These are phyloP conservation scores for Agaricus blazei DNA, from an alignment of 768 basidiomycete species.

Conservation along the genomic window DNA sequence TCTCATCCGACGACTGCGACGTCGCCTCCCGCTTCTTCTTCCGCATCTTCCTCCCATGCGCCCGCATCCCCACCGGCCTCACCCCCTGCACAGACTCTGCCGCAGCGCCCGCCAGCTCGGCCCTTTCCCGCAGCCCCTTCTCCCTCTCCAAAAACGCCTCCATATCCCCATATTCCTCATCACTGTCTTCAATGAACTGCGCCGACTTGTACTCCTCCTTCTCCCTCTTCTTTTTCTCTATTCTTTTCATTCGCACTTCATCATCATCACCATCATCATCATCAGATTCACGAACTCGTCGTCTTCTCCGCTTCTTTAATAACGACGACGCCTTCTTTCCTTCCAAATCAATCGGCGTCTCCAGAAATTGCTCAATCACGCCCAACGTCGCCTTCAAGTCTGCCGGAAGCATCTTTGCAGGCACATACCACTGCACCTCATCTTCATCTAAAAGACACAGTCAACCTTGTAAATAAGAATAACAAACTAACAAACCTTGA, in stretches of 20 bases:
- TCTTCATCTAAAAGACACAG: slow-evolving; percentile 42
- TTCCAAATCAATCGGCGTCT: slow-evolving; percentile 72
- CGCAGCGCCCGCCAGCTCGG: slow-evolving; percentile 26
- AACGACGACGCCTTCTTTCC: slow-evolving; percentile 73
- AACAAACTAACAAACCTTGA: slow-evolving; percentile 46
- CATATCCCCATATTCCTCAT: slow-evolving; percentile 77
- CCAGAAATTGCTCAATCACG: slow-evolving; percentile 81
- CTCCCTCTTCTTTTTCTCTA: slow-evolving; percentile 63
- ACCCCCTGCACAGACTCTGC: slow-evolving; percentile 18
- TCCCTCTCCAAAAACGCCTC: slow-evolving; percentile 81
- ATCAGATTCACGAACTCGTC: slow-evolving; percentile 42
- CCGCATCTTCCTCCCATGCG: slow-evolving; percentile 43
- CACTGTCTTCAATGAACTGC: slow-evolving; percentile 89
- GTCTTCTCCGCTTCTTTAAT: slow-evolving; percentile 57
- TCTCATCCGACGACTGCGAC: not conserved
- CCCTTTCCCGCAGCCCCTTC: slow-evolving; percentile 51
- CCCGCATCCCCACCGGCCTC: slow-evolving; percentile 49
- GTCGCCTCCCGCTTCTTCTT: slow-evolving; percentile 40
- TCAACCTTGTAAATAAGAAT: too few relatives aligned
- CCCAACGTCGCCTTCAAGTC: slow-evolving; percentile 64
- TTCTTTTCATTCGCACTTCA: slow-evolving; percentile 46
- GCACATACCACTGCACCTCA: slow-evolving; percentile 83
- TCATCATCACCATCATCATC: slow-evolving; percentile 28
- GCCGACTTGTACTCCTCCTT: slow-evolving; percentile 73
- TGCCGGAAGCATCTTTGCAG: slow-evolving; percentile 59